These are phyloP conservation scores for Cornus kousa DNA, from an alignment of 148 eudicot species.

Conservation along the genomic window DNA sequence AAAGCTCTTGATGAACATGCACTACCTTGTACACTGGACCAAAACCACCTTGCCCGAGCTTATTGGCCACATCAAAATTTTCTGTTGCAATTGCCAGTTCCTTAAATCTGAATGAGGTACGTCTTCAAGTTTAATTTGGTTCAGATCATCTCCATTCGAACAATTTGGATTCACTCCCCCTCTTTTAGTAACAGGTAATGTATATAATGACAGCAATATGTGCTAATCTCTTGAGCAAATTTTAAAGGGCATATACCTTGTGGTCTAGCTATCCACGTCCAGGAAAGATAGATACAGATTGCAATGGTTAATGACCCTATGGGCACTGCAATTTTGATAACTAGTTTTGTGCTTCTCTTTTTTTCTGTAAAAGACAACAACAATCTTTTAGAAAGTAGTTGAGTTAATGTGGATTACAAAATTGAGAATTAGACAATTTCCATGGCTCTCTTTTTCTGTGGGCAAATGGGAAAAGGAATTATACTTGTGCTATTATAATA, in stretches of 20 bases:
- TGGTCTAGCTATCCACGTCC: slow-evolving; percentile 23
- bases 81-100: no score
- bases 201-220: background rate
- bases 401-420: background rate
- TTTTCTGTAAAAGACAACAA: slow-evolving; percentile 3
- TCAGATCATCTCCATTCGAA: no score
- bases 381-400: background rate
- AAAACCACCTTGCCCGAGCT: no score
- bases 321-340: background rate
- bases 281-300: slow-evolving; percentile 8
- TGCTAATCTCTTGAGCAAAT: background rate
- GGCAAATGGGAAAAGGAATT: background rate
- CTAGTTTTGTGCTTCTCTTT: background rate
- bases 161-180: no score
- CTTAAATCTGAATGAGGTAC: no score
- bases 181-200: background rate
- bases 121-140: no score
- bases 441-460: background rate
- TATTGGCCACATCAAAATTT: no score
- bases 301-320: background rate
- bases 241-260: slow-evolving; percentile 9
- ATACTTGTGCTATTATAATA: background rate
- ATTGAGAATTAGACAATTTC: background rate
- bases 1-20: no score
- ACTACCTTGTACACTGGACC: no score